Evolutionary conservation across 768 basidiomycete species (phyloP), one percentile per base, ranked within the genome.

Genomic region (Lentinula boryana): DNA sequence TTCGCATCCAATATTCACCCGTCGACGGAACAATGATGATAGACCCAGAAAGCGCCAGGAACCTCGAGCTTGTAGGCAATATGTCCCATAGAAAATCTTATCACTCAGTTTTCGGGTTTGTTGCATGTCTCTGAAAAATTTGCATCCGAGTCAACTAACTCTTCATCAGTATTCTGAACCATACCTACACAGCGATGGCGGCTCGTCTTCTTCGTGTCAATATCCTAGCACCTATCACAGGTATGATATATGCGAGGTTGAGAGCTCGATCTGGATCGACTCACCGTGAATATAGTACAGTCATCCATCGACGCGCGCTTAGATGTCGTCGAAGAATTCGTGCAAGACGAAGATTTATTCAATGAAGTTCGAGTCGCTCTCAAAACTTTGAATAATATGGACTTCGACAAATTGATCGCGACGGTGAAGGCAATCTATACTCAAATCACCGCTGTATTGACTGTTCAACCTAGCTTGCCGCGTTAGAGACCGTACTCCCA

Each of bases 11-110:
- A 21, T 95, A 89, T 67, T 76, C 84, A 1, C 84, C 90, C 1
- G 86, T 91, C 0, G 91, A 95, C 69, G 95, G 95, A 0, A 95
- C 93, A 0, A 91, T 98, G 89, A 82, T 97, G 81, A 89, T 99
- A 64, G 97, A 98, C 68, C 81, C 86, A 0, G 95, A 95, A 63
- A 94, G 91, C 0, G 91, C 86, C 2, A 83, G 83, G 44, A 95
- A 96, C 69, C 80, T 99, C 5, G 97, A 99, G 68, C 78, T 99
- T 1, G 89, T 96, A 15, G 83, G 78, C 8, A 98, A 95, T 68
- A 80, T 85, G 67, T 69, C 84, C 4, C 75, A 74, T 50, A 85
- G 83, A 65, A 91, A 85, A 70, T 88, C 86, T 0, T 68, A 76
- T 1, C 85, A 92, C 70, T 92, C 91, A 0, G 75, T 97, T 0